phyloP scores from a whole-genome alignment of 306 rosid species.

The Glycine latifolia region DNA sequence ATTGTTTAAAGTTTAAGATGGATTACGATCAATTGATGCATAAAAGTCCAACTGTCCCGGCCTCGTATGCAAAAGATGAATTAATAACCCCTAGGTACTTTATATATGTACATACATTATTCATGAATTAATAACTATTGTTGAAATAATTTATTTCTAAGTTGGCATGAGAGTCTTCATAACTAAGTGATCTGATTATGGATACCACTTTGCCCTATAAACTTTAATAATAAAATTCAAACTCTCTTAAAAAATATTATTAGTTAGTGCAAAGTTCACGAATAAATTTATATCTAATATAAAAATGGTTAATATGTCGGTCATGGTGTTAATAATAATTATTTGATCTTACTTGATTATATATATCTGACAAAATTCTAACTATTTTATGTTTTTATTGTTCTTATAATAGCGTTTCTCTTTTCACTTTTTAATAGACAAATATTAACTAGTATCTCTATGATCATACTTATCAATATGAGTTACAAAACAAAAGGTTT shows the following conservation, averaged over 20 bases:
- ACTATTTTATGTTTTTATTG: background rate
- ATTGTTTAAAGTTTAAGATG: constrained; percentile 10
- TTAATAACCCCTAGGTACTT: constrained; percentile 11
- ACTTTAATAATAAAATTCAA: background rate
- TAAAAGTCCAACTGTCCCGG: constrained; percentile 16
- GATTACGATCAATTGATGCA: constrained; percentile 16
- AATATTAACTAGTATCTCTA: no score
- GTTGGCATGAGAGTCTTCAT: background rate
- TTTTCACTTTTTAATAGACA: background rate
- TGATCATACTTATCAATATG: background rate
- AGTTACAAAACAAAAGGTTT: background rate
- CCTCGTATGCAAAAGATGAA: constrained; percentile 15
- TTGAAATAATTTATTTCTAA: background rate
- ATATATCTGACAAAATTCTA: no score
- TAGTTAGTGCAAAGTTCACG: background rate
- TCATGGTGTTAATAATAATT: background rate
- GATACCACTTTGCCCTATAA: background rate
- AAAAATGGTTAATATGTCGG: background rate
- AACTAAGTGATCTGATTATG: background rate
- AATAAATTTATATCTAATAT: background rate
- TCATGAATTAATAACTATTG: background rate
- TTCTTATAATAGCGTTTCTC: background rate
- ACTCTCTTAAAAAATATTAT: background rate
- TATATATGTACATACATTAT: background rate
- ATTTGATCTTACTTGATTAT: no score